Conservation (phyloP, 1,139 yeast genomes). For the Nakaseomyces kungkrabaensis region DNA sequence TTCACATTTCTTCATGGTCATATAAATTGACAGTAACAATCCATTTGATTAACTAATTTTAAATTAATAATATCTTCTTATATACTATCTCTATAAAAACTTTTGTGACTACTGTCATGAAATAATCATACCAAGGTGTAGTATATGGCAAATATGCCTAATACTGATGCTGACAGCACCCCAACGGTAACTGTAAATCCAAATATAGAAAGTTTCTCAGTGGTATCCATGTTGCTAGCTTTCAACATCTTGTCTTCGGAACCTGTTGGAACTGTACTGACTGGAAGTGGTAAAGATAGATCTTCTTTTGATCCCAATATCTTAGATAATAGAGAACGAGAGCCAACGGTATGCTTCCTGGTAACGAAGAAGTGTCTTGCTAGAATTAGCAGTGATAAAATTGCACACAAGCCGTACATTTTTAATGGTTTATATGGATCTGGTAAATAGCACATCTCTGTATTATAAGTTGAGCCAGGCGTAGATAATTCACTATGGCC, state of each 20-base stretch:
- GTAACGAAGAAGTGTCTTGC: neutral
- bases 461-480: slow-evolving; percentile 17
- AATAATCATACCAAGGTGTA: slow-evolving; percentile 2
- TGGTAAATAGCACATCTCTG: slow-evolving; percentile 52
- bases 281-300: slow-evolving; percentile 12
- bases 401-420: slow-evolving; percentile 28
- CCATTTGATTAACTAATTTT: no score
- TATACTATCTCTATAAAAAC: neutral
- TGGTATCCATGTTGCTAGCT: neutral
- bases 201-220: neutral
- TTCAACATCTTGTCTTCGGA: neutral
- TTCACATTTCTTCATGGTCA: no score
- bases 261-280: slow-evolving; percentile 5
- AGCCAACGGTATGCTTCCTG: neutral
- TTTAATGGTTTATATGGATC: slow-evolving; percentile 49
- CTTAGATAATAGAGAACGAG: neutral
- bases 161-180: slow-evolving; percentile 8
- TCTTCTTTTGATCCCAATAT: neutral
- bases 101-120: neutral
- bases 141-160: slow-evolving; percentile 10
- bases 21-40: no score
- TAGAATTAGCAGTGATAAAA: slow-evolving; percentile 20
- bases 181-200: slow-evolving; percentile 6
- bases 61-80: no score
- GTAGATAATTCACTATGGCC: slow-evolving; percentile 12